Conservation (phyloP, 139 green algal genomes). For the Micromonas pusilla region DNA sequence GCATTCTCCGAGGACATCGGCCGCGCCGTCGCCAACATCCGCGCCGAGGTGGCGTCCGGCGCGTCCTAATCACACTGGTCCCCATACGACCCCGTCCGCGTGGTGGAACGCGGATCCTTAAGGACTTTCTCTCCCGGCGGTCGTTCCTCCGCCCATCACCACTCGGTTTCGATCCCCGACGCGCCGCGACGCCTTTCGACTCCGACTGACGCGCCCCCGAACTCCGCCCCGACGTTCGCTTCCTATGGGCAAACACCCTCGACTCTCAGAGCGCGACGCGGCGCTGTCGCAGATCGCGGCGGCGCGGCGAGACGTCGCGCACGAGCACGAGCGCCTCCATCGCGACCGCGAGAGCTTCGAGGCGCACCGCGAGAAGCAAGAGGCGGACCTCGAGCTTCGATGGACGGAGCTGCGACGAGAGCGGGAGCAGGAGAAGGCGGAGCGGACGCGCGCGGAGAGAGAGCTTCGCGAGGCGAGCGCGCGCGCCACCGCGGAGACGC, state of each 20-base stretch:
- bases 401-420: neutral
- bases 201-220: no score
- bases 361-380: neutral
- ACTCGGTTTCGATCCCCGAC: no score
- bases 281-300: neutral
- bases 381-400: neutral
- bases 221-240: no score
- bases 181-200: no score
- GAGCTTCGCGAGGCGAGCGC: neutral
- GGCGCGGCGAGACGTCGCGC: neutral
- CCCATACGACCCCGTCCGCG: no score
- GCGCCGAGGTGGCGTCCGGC: neutral
- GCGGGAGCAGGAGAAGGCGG: neutral
- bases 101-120: no score
- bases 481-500: neutral
- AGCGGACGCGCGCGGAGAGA: neutral
- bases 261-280: neutral
- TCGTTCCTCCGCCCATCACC: no score
- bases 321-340: neutral
- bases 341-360: neutral
- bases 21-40: neutral
- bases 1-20: constrained; percentile 7
- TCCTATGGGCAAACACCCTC: no score
- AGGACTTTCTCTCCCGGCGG: no score
- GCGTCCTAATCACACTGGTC: no score